Evolutionary conservation across 2,329 filamentous ascomycete genomes (phyloP), one percentile per base, ranked within the genome.

Genomic region (Fonsecaea nubica): DNA sequence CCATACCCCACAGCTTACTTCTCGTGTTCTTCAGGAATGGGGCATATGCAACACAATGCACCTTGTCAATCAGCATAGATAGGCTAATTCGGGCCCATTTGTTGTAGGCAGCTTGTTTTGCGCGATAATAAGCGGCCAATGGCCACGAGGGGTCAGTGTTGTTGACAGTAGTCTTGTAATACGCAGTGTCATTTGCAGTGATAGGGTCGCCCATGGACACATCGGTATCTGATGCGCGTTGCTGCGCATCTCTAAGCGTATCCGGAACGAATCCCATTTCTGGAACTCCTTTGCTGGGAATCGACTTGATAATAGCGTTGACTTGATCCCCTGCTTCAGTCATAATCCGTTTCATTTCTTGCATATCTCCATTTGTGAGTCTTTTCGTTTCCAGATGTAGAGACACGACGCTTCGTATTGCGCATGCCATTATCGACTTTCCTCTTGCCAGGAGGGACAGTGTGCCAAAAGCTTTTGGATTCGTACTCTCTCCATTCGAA

Each of bases 1-100:
- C 80, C n/a, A 77, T 74, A 8, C 76, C 77, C 81, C 81, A 83
- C 21, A 83, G 77, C 33, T 80, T 78, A 70, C 80, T 82, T 63
- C 79, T 80, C 15, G 79, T 78, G 63, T 82, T 82, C 67, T 82
- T 83, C 15, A 83, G 72, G 50, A 83, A 82, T 7, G 81, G 80
- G 64, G 81, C 80, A 67, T 82, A 83, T 25, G 80, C 79, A 58
- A 82, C 78, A 65, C 80, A 82, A 33, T 56, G 32, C 35, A 81
- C 76, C 72, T 81, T 82, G 60, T 83, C 79, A 40, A 80, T 77
- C 52, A 80, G 78, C n/a, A 82, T 72, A 0, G 78, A 80, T 3
- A 83, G 72, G 15, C 79, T 71, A 30, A 82, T 82, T 32, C 75
- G 74, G 1, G 80, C 80, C 80, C 80, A 83, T 68, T 82, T 82